These are phyloP conservation scores for Chalaropsis thielavioides DNA, from an alignment of 2,329 filamentous ascomycete species.

Conservation along the genomic window DNA sequence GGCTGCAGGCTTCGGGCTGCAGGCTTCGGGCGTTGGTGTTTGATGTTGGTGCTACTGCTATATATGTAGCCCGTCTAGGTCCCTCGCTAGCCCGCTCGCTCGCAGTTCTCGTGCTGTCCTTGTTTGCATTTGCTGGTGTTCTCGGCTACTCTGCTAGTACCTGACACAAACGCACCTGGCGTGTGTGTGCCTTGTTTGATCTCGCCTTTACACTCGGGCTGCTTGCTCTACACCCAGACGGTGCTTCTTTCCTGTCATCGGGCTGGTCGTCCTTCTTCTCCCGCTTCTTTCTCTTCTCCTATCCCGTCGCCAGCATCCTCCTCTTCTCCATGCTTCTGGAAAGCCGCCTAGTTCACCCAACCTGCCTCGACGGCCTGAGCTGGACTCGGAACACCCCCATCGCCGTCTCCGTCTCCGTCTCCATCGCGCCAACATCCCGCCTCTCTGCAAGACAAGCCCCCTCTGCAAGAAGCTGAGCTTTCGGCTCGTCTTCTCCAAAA, in stretches of 20 bases:
- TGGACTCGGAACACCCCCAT: constrained; percentile 1
- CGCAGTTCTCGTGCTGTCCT: neutral
- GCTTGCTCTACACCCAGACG: neutral
- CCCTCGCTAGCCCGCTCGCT: neutral
- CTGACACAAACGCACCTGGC: neutral
- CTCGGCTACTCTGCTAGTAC: neutral
- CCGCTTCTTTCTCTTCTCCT: neutral
- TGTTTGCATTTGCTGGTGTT: neutral
- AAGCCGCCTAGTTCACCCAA: neutral
- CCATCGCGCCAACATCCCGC: neutral
- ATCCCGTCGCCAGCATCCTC: neutral
- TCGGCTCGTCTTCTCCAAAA: neutral
- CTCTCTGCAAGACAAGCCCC: neutral
- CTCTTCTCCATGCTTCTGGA: constrained; percentile 4
- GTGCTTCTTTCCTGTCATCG: neutral
- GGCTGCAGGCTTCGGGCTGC: too few species aligned
- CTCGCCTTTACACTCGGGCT: neutral
- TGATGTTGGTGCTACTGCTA: neutral
- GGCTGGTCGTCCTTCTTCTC: neutral
- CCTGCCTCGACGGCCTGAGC: constrained; percentile 10
- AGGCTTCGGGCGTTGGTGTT: neutral
- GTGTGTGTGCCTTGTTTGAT: neutral
- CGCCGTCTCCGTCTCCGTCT: neutral
- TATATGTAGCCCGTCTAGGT: neutral
- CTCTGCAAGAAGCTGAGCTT: too few species aligned